phyloP scores from a whole-genome alignment of 768 basidiomycete species.

The Trichaptum fuscoviolaceum region DNA sequence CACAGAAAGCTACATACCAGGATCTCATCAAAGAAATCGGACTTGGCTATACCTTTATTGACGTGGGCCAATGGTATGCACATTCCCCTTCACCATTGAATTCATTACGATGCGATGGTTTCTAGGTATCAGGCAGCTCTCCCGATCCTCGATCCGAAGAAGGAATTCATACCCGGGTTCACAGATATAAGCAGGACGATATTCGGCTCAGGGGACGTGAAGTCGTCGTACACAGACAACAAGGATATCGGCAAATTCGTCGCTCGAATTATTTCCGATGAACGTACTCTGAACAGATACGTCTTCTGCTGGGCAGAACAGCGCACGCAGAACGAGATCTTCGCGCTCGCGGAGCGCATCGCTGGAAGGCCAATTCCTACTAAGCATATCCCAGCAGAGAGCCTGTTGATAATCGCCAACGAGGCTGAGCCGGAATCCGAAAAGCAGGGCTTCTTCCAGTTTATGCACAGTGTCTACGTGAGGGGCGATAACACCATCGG shows the following conservation, averaged over 20 bases:
- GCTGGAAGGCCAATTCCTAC: not conserved
- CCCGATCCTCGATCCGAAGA: not conserved
- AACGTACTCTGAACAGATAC: slow-evolving; percentile 26
- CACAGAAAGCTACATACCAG: slow-evolving; percentile 24
- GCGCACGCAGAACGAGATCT: slow-evolving; percentile 18
- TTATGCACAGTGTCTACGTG: slow-evolving; percentile 19
- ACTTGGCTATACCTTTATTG: slow-evolving; percentile 26
- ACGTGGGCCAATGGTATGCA: slow-evolving; percentile 25
- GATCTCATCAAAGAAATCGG: slow-evolving; percentile 20
- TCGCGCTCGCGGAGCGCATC: not conserved
- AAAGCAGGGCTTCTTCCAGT: not conserved
- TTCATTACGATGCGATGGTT: not conserved
- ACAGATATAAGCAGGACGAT: slow-evolving; percentile 2
- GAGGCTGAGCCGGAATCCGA: not conserved
- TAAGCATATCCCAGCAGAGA: not conserved
- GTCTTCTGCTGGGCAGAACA: slow-evolving; percentile 25
- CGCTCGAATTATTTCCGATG: slow-evolving; percentile 26
- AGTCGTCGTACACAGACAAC: slow-evolving; percentile 19
- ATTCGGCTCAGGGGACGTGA: slow-evolving; percentile 17
- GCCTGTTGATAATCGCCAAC: not conserved
- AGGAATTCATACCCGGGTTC: not conserved
- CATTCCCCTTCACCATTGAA: not conserved
- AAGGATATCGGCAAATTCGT: slow-evolving; percentile 25
- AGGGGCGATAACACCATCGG: slow-evolving; percentile 26
- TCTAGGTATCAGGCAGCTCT: not conserved